A percentile compares a stretch with the other conserved stretches of the same genome.
Evolutionary conservation across 495 filamentous ascomycete genomes (phyloP).

Genomic region (Podospora didyma): DNA sequence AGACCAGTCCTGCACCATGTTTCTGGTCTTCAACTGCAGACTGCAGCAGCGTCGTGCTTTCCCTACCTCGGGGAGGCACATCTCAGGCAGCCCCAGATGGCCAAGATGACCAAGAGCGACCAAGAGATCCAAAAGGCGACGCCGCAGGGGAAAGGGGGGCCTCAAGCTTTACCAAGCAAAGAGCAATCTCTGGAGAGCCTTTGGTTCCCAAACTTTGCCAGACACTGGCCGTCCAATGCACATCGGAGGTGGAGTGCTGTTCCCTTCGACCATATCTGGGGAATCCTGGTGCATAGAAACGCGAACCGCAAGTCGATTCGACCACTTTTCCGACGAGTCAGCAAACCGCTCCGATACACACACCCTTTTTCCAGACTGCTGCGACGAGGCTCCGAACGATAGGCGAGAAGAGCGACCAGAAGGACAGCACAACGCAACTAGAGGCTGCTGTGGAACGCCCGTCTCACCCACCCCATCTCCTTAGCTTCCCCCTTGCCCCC

Average conservation of each 20-base stretch:
- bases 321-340: background rate
- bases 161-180: background rate
- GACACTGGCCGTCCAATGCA: background rate
- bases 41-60: too few relatives aligned
- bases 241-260: background rate
- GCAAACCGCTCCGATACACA: background rate
- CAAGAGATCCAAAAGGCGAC: background rate
- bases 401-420: too few relatives aligned
- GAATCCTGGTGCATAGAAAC: background rate
- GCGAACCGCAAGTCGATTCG: background rate
- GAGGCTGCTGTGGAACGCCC: too few relatives aligned
- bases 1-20: too few relatives aligned
- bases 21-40: too few relatives aligned
- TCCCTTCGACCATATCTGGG: background rate
- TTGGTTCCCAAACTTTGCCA: background rate
- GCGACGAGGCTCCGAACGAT: too few relatives aligned
- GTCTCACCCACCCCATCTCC: too few relatives aligned
- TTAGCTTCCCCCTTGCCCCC: background rate
- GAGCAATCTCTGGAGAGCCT: background rate
- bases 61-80: too few relatives aligned
- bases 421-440: too few relatives aligned
- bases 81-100: too few relatives aligned
- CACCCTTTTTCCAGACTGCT: too few relatives aligned
- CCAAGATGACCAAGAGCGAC: background rate
- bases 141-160: background rate